Conservation (phyloP, 2,329 filamentous ascomycete genomes). For the Furcasterigmium sp. region DNA sequence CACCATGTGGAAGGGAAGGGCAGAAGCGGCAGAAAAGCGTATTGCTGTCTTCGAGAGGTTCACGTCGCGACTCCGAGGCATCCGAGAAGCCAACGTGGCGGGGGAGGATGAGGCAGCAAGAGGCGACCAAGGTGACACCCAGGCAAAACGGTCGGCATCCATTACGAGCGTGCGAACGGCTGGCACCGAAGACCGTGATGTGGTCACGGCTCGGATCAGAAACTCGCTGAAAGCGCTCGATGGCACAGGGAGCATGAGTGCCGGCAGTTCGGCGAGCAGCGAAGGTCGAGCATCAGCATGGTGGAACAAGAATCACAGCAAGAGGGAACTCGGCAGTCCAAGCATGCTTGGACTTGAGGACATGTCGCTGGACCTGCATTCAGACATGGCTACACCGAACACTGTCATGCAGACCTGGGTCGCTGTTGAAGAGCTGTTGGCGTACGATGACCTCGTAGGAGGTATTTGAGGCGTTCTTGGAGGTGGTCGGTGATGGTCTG, state of each 20-base stretch:
- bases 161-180: neutral
- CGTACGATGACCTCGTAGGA: slow-evolving; percentile 13
- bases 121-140: neutral
- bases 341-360: neutral
- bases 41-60: slow-evolving; percentile 43
- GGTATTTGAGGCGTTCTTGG: no score
- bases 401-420: slow-evolving; percentile 23
- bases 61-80: slow-evolving; percentile 24
- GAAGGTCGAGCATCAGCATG: slow-evolving; percentile 10
- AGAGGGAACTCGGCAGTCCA: neutral
- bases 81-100: slow-evolving; percentile 15
- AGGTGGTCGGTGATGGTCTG: no score
- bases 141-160: neutral
- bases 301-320: slow-evolving; percentile 5
- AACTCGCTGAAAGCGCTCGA: slow-evolving; percentile 5
- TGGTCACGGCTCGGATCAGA: slow-evolving; percentile 3
- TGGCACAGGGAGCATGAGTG: neutral
- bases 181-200: slow-evolving; percentile 4
- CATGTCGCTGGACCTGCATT: neutral
- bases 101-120: neutral
- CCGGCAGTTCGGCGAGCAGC: slow-evolving; percentile 4
- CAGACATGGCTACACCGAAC: slow-evolving; percentile 1
- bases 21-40: slow-evolving; percentile 49
- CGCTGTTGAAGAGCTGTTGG: slow-evolving; percentile 22
- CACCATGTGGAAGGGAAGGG: slow-evolving; percentile 47